These are phyloP conservation scores for Carex myosuroides DNA, from an alignment of 176 grass and related monocot genomes.

Conservation along the genomic window DNA sequence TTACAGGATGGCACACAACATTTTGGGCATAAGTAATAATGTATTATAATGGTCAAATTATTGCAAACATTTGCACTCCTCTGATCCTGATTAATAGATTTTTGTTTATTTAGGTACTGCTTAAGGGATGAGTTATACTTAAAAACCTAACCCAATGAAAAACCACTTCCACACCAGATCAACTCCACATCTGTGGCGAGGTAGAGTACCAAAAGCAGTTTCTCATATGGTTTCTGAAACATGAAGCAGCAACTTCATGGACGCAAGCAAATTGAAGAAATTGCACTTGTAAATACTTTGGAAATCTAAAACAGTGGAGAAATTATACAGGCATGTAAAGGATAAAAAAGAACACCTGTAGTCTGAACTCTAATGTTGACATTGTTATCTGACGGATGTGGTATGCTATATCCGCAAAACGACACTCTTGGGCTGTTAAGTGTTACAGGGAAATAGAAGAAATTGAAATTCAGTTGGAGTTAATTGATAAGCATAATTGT, in stretches of 20 bases:
- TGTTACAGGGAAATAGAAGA: constrained; percentile 11
- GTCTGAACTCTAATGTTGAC: constrained; percentile 96
- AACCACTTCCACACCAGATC: background rate
- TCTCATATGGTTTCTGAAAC: background rate
- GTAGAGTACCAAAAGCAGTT: background rate
- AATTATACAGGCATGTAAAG: background rate
- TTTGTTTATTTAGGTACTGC: background rate
- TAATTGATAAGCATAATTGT: background rate
- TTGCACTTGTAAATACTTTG: background rate
- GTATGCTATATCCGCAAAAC: constrained; percentile 85
- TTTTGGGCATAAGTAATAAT: background rate
- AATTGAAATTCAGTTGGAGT: background rate
- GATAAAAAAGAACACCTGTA: constrained; percentile 38
- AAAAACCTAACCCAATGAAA: background rate
- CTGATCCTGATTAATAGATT: background rate
- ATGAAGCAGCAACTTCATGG: background rate
- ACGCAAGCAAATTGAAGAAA: background rate
- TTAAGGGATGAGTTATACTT: background rate
- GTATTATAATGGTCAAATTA: background rate
- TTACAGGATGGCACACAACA: background rate
- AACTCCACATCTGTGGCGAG: background rate
- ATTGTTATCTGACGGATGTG: constrained; percentile 80
- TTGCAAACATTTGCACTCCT: background rate
- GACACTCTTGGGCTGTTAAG: constrained; percentile 67
- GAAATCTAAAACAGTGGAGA: background rate